Evolutionary conservation across 331 rosid genomes (phyloP).

Genomic region (Telfairia occidentalis): DNA sequence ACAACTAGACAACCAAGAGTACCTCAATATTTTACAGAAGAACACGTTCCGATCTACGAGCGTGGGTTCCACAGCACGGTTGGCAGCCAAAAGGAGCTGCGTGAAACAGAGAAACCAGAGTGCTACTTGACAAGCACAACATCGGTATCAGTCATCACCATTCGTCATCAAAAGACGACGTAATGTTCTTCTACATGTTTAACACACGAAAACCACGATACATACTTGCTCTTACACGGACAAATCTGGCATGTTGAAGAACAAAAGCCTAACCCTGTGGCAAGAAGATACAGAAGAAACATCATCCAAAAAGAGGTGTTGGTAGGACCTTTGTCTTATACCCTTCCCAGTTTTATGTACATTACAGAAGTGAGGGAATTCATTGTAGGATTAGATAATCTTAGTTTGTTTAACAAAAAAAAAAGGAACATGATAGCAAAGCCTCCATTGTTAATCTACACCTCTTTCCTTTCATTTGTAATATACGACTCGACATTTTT

Average conservation of each 20-base stretch:
- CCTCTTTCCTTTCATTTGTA: neutral
- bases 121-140: neutral
- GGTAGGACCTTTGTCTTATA: neutral
- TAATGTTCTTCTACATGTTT: neutral
- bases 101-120: conserved; percentile 9
- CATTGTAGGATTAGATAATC: conserved; percentile 21
- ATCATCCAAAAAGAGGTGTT: conserved; percentile 3
- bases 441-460: neutral
- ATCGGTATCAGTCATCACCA: neutral
- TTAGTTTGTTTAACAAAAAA: neutral
- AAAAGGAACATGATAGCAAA: neutral
- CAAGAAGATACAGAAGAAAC: neutral
- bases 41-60: conserved; percentile 35
- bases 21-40: conserved; percentile 37
- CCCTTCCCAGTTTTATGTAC: neutral
- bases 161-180: neutral
- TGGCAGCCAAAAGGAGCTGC: conserved; percentile 43
- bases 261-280: neutral
- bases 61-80: conserved; percentile 72
- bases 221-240: neutral
- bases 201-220: neutral
- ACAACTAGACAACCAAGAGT: conserved; percentile 46
- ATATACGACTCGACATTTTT: neutral
- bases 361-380: conserved; percentile 23
- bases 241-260: neutral